Evolutionary conservation across 1,139 yeast genomes (phyloP), one percentile per base, ranked within the genome.

Genomic region (Zygosaccharomyces pseudobailii): DNA sequence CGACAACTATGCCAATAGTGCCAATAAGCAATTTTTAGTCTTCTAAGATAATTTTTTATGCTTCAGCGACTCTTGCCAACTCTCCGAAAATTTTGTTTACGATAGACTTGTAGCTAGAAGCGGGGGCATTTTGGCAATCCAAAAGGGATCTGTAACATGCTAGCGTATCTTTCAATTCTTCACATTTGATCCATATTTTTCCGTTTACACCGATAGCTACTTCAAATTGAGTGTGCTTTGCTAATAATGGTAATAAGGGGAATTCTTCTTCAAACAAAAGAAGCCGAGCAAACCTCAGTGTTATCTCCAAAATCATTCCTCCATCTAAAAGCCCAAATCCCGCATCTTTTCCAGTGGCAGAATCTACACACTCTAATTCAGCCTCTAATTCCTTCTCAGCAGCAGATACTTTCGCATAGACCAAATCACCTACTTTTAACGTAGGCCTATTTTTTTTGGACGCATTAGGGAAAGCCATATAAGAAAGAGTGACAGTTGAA

Each of bases 181-280:
- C 87, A 49, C 87, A 74, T 59, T 87, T 84, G 40, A 90, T 68
- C 98, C 98, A 90, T 9, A 90, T 71, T 59, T 78, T 82, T 3
- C 97, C 98, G 62, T 90, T 90, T 42, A 87, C 79, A 9, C 97
- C 98, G 54, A 90, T 82, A 5, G 97, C 97, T 38, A 89, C 79
- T 65, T 90, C 97, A 66, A 86, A 90, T 49, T 84, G 79, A 49
- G 88, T 78, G 53, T 73, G 72, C 35, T 77, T 71, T 1, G 94
- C 88, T 43, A 90, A 69, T 38, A 75, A 71, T 44, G 76, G 78
- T 50, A 90, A 71, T 22, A 86, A 71, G 0, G 78, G 73, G 43
- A 75, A 76, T 43, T 76, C 74, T 8, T 75, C 68, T 57, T 85
- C 80, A 63, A 82, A 83, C 31, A 90, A 69, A 41, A 90, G 71